These are phyloP conservation scores for Kuraishia cidri DNA, from an alignment of 805 yeast genomes.

Conservation along the genomic window DNA sequence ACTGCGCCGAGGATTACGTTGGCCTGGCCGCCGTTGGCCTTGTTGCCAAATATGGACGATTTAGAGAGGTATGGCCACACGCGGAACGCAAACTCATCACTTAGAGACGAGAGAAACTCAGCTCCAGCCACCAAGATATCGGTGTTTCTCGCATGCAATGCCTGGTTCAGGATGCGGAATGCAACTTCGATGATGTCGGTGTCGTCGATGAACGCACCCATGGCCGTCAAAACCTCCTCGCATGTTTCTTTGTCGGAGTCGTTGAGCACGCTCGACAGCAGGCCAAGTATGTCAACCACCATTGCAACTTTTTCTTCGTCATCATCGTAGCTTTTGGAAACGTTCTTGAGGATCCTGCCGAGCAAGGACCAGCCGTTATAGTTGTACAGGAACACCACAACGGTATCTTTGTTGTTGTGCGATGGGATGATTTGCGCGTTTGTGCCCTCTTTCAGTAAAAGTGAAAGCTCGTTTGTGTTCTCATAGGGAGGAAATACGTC, in stretches of 20 bases:
- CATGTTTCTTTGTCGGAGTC: slow-evolving; percentile 21
- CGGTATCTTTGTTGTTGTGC: slow-evolving; percentile 3
- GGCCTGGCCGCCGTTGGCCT: slow-evolving; percentile 58
- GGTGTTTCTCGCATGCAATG: slow-evolving; percentile 46
- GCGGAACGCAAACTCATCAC: slow-evolving; percentile 43
- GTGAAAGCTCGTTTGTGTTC: slow-evolving; percentile 29
- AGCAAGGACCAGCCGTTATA: slow-evolving; percentile 85
- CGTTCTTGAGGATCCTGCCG: slow-evolving; percentile 69
- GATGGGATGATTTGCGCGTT: slow-evolving; percentile 59
- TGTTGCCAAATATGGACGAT: slow-evolving; percentile 54
- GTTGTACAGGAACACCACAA: slow-evolving; percentile 60
- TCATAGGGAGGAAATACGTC: slow-evolving; percentile 46
- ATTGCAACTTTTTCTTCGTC: slow-evolving; percentile 27
- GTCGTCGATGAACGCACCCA: slow-evolving; percentile 25
- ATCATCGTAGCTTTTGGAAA: slow-evolving; percentile 28
- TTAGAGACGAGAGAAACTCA: slow-evolving; percentile 37
- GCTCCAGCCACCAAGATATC: slow-evolving; percentile 34
- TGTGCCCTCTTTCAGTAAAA: slow-evolving; percentile 43
- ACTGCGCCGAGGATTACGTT: slow-evolving; percentile 56
- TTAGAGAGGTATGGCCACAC: slow-evolving; percentile 74
- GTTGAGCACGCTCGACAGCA: slow-evolving; percentile 37
- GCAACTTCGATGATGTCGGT: slow-evolving; percentile 39
- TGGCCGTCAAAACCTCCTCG: slow-evolving; percentile 15
- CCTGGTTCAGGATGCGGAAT: slow-evolving; percentile 59
- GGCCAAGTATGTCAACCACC: slow-evolving; percentile 37